Conservation (phyloP, 2,329 filamentous ascomycete species). For the Thermochaetoides dissita region DNA sequence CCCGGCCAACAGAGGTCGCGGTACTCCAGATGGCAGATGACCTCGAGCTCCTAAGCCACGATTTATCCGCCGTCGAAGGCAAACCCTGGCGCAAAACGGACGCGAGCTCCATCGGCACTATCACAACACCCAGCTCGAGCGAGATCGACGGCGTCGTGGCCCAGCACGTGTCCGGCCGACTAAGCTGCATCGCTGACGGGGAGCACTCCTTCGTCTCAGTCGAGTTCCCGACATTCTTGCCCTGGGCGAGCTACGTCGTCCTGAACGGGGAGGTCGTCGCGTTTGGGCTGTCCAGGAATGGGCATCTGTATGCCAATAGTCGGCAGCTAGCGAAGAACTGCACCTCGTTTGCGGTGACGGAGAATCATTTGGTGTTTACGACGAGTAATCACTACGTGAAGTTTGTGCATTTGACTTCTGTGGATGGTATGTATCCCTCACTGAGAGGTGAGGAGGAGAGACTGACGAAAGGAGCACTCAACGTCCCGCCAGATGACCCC, state of each 20-base stretch:
- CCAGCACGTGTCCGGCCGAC: conserved; percentile 32
- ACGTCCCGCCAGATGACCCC: conserved; percentile 74
- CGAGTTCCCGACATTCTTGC: conserved; percentile 33
- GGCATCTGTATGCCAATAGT: conserved; percentile 65
- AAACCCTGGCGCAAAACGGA: conserved; percentile 7
- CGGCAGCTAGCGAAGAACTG: conserved; percentile 68
- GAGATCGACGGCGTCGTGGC: conserved; percentile 23
- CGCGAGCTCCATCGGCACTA: conserved; percentile 8
- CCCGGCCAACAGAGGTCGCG: conserved; percentile 15
- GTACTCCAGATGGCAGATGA: conserved; percentile 24
- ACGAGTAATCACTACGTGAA: conserved; percentile 88
- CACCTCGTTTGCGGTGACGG: conserved; percentile 76
- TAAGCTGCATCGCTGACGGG: conserved; percentile 26
- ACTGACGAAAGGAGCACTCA: conserved; percentile 46
- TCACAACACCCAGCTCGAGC: conserved; percentile 9
- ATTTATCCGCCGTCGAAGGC: conserved; percentile 2
- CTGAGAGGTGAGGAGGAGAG: not conserved
- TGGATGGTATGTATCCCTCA: conserved; percentile 39
- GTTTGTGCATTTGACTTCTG: conserved; percentile 66
- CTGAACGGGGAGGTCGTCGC: conserved; percentile 28
- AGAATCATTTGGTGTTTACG: conserved; percentile 76
- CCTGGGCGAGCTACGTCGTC: conserved; percentile 37
- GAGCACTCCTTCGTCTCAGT: conserved; percentile 22
- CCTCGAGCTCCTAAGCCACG: conserved; percentile 14
- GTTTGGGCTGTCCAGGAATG: conserved; percentile 58